phyloP scores from a whole-genome alignment of 176 grass and related monocot species.

The Oropetium thomaeum region DNA sequence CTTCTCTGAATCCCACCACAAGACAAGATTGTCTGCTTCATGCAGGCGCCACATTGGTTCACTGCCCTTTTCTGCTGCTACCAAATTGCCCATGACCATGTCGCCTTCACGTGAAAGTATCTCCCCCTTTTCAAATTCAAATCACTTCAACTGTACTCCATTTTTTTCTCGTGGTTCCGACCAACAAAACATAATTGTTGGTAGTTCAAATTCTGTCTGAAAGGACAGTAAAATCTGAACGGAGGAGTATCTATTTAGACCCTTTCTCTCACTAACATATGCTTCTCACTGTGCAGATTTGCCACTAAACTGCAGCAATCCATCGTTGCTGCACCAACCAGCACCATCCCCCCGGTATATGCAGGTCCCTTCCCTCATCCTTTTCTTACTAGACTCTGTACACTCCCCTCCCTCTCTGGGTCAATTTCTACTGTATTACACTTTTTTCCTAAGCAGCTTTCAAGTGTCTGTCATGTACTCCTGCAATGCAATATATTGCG shows the following conservation, averaged over 20 bases:
- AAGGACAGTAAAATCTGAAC: too few species aligned
- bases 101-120: slow-evolving; percentile 24
- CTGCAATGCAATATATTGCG: too few species aligned
- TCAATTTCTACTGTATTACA: too few species aligned
- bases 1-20: neutral
- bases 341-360: neutral
- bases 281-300: slow-evolving; percentile 25
- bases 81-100: slow-evolving; percentile 1
- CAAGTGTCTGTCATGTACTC: too few species aligned
- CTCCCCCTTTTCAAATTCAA: slow-evolving; percentile 1
- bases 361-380: slow-evolving; percentile 21
- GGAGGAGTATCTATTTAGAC: slow-evolving; percentile 2
- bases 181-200: too few species aligned
- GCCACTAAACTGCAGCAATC: slow-evolving; percentile 16
- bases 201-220: too few species aligned
- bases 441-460: too few species aligned
- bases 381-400: slow-evolving; percentile 10
- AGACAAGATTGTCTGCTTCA: slow-evolving; percentile 40
- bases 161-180: too few species aligned
- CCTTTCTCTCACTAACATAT: slow-evolving; percentile 11
- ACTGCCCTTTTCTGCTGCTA: slow-evolving; percentile 2
- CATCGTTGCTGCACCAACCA: slow-evolving; percentile 7
- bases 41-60: slow-evolving; percentile 25
- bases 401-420: too few species aligned
- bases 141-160: neutral